A percentile compares a stretch with the other conserved stretches of the same genome.
Evolutionary conservation across 176 grass and related monocot species (phyloP).

Genomic region (sorghum (Sorghum bicolor)): Sorghum_bicolor_NCBIv3 NC_012879.2:58406501-58407000

Average conservation of each 20-base stretch:
- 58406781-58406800: not conserved
- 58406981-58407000: constrained; percentile 77
- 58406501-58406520: constrained; percentile 70
- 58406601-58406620: constrained; percentile 85
- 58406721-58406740: constrained; percentile 80
- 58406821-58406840: too few species aligned
- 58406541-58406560: constrained; percentile 60
- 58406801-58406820: not conserved
- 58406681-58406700: constrained; percentile 83
- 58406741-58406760: constrained; percentile 71
- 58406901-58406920: not conserved
- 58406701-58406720: constrained; percentile 78
- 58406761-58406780: too few species aligned
- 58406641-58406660: constrained; percentile 71
- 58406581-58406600: constrained; percentile 48
- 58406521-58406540: constrained; percentile 93
- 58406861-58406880: not conserved
- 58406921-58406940: constrained; percentile 43
- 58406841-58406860: too few species aligned
- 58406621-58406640: constrained; percentile 84
- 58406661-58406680: constrained; percentile 78
- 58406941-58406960: constrained; percentile 62
- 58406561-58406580: constrained; percentile 71
- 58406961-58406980: constrained; percentile 58
- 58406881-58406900: not conserved